A percentile compares a stretch with the other conserved stretches of the same genome.
Evolutionary conservation across 192 early-diverging fungal species (phyloP).

Genomic region (Phlyctochytrium bullatum): DNA sequence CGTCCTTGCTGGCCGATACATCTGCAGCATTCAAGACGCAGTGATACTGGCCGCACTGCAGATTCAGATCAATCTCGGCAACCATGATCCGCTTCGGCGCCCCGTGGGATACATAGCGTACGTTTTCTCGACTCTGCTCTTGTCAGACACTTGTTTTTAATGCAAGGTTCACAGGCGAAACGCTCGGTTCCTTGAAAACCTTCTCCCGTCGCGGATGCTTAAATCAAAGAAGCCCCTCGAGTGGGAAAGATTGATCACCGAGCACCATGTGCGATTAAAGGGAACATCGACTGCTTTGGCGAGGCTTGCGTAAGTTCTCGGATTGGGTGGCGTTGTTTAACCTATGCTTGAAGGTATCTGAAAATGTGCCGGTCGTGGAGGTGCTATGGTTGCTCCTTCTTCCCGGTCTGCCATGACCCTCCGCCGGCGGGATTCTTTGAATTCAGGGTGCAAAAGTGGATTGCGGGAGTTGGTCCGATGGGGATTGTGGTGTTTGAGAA

Average conservation of each 20-base stretch:
- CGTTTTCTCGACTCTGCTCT: too few species aligned
- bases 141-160: constrained; percentile 4
- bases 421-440: constrained; percentile 61
- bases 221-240: constrained; percentile 4
- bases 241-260: constrained; percentile 33
- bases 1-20: constrained; percentile 46
- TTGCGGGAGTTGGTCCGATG: constrained; percentile 45
- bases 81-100: constrained; percentile 38
- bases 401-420: constrained; percentile 43
- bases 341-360: constrained; percentile 35
- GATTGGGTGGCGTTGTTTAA: not conserved
- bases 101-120: constrained; percentile 46
- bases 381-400: constrained; percentile 56
- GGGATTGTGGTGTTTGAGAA: constrained; percentile 48
- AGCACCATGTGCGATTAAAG: constrained; percentile 22
- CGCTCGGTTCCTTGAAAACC: constrained; percentile 1
- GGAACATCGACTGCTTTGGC: constrained; percentile 4
- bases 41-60: constrained; percentile 45
- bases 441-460: constrained; percentile 47
- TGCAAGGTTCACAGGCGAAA: constrained; percentile 14
- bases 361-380: constrained; percentile 45
- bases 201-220: constrained; percentile 17
- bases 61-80: constrained; percentile 40
- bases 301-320: not conserved
- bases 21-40: constrained; percentile 47